These are phyloP conservation scores for Aspergillus vadensis DNA, from an alignment of 2,329 filamentous ascomycete genomes.

Conservation along the genomic window DNA sequence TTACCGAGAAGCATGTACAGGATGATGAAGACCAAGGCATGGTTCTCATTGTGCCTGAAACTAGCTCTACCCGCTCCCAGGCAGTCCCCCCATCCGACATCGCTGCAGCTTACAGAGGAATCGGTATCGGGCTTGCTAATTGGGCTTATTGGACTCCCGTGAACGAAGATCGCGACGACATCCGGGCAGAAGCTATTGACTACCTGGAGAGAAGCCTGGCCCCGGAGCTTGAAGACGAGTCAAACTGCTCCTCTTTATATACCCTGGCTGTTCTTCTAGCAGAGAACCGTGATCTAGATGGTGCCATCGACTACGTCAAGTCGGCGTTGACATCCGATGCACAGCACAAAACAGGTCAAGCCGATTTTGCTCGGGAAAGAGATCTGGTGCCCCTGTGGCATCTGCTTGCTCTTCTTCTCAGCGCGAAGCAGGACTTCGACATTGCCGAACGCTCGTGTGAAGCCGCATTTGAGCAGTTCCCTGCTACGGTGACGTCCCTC, in stretches of 20 bases:
- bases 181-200: conserved; percentile 76
- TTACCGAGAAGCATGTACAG: conserved; percentile 65
- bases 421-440: conserved; percentile 79
- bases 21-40: conserved; percentile 27
- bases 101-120: conserved; percentile 75
- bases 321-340: conserved; percentile 65
- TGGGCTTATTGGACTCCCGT: conserved; percentile 85
- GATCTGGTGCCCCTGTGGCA: conserved; percentile 85
- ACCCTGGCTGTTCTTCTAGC: conserved; percentile 82
- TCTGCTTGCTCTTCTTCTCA: conserved; percentile 80
- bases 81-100: conserved; percentile 62
- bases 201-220: conserved; percentile 73
- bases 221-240: conserved; percentile 64
- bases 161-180: conserved; percentile 66
- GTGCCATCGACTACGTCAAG: conserved; percentile 81
- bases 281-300: conserved; percentile 77
- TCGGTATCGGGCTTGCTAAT: conserved; percentile 82
- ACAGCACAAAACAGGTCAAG: conserved; percentile 27
- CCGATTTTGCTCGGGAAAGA: conserved; percentile 39
- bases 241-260: conserved; percentile 76
- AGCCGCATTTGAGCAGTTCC: conserved; percentile 87
- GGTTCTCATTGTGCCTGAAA: conserved; percentile 19
- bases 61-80: conserved; percentile 19
- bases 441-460: conserved; percentile 83
- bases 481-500: conserved; percentile 69